Evolutionary conservation across 2,329 filamentous ascomycete genomes (phyloP).

Genomic region (Hypoxylon sp.): DNA sequence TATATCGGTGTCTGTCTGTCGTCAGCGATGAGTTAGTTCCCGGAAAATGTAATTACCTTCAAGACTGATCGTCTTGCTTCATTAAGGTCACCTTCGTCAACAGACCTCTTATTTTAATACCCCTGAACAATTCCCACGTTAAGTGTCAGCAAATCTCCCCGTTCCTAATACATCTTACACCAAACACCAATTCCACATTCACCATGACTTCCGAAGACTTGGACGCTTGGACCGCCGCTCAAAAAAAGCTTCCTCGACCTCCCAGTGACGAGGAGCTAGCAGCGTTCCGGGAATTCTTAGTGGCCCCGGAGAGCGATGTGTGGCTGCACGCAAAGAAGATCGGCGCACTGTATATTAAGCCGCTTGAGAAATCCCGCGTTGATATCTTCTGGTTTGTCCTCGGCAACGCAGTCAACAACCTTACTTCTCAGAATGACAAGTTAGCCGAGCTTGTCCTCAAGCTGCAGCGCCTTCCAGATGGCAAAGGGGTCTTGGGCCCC

Average conservation of each 20-base stretch:
- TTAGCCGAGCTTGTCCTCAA: conserved; percentile 35
- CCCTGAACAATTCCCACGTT: neutral
- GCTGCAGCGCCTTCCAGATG: conserved; percentile 35
- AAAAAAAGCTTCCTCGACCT: conserved; percentile 29
- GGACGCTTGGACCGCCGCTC: conserved; percentile 23
- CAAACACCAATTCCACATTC: neutral
- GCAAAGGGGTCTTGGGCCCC: conserved; percentile 32
- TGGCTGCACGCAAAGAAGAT: conserved; percentile 28
- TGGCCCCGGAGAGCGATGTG: conserved; percentile 19
- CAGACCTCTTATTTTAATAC: neutral
- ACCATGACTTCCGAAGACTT: conserved; percentile 31
- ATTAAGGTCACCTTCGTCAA: neutral
- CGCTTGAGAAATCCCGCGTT: conserved; percentile 30
- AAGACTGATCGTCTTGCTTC: neutral
- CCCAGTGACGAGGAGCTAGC: conserved; percentile 28
- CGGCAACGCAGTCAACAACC: conserved; percentile 32
- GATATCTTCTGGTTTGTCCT: conserved; percentile 35
- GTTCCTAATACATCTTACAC: neutral
- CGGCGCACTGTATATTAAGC: conserved; percentile 28
- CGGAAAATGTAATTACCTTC: neutral
- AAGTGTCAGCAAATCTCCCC: neutral
- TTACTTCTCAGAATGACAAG: conserved; percentile 40
- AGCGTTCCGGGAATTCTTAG: conserved; percentile 27
- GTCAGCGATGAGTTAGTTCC: neutral
- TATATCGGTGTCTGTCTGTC: neutral